Conservation (phyloP, 495 filamentous ascomycete genomes). For the Podospora appendiculata region DNA sequence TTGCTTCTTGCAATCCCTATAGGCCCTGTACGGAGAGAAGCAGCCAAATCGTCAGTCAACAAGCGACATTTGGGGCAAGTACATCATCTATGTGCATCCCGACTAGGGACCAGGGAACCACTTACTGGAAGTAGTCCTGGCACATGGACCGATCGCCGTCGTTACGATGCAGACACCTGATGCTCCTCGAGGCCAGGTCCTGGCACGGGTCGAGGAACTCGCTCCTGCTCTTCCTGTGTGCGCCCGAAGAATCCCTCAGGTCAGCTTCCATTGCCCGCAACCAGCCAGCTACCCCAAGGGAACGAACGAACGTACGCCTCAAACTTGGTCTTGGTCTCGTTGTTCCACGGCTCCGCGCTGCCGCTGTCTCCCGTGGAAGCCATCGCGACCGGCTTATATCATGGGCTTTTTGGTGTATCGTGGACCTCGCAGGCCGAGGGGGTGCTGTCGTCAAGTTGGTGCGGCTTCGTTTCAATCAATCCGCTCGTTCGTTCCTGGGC, state of each 20-base stretch:
- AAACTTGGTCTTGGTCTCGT: slow-evolving; percentile 38
- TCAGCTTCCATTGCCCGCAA: not conserved
- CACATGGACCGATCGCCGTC: slow-evolving; percentile 80
- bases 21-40: slow-evolving; percentile 51
- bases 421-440: not conserved
- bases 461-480: not conserved
- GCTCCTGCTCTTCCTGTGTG: slow-evolving; percentile 67
- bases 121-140: slow-evolving; percentile 87
- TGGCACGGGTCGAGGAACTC: slow-evolving; percentile 93
- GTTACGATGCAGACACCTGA: slow-evolving; percentile 83
- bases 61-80: not conserved
- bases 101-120: slow-evolving; percentile 1
- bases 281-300: not conserved
- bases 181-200: slow-evolving; percentile 78
- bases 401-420: not conserved
- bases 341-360: slow-evolving; percentile 26
- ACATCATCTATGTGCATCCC: not conserved
- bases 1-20: slow-evolving; percentile 88
- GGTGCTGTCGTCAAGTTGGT: too few species aligned
- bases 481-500: not conserved
- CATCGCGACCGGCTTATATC: not conserved
- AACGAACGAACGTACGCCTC: slow-evolving; percentile 26
- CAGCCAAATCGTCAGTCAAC: not conserved
- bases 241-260: not conserved
- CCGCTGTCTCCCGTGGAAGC: not conserved